These are phyloP conservation scores for Orbilia javanica DNA, from an alignment of 2,329 filamentous ascomycete species.

Conservation along the genomic window DNA sequence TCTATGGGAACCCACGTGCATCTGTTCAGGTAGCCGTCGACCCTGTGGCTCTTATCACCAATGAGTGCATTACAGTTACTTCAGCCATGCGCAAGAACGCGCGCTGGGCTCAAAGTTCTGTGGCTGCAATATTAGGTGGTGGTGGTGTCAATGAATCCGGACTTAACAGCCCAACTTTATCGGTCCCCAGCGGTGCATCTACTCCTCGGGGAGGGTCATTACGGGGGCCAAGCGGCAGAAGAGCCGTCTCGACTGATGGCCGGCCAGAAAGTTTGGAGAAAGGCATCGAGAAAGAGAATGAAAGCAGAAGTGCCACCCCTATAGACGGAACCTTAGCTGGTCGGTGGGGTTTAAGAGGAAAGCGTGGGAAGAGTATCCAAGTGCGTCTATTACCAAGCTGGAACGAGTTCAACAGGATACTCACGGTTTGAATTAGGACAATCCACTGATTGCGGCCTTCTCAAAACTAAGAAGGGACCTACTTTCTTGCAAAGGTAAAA, in stretches of 20 bases:
- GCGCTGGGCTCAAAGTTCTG: slow-evolving; percentile 93
- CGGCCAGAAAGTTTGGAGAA: slow-evolving; percentile 26
- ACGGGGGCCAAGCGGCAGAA: slow-evolving; percentile 62
- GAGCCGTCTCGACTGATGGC: slow-evolving; percentile 67
- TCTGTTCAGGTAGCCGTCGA: slow-evolving; percentile 78
- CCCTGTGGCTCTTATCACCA: slow-evolving; percentile 91
- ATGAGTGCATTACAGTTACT: slow-evolving; percentile 98
- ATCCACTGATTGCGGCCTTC: slow-evolving; percentile 95
- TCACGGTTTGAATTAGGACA: slow-evolving; percentile 73
- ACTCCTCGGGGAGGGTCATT: slow-evolving; percentile 52
- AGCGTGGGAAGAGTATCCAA: slow-evolving; percentile 90
- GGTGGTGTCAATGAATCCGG: slow-evolving; percentile 67
- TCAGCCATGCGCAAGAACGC: slow-evolving; percentile 98
- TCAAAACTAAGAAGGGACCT: slow-evolving; percentile 88
- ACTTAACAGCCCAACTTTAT: slow-evolving; percentile 58
- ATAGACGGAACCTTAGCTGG: slow-evolving; percentile 76
- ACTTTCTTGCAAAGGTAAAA: slow-evolving; percentile 81
- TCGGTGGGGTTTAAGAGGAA: slow-evolving; percentile 91
- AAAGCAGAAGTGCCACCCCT: slow-evolving; percentile 63
- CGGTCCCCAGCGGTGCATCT: slow-evolving; percentile 42
- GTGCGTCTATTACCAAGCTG: slow-evolving; percentile 64
- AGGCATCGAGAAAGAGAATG: slow-evolving; percentile 59
- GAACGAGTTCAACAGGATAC: background rate
- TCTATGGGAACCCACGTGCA: slow-evolving; percentile 54
- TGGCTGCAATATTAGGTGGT: slow-evolving; percentile 92